A percentile compares a stretch with the other conserved stretches of the same genome.
Evolutionary conservation across 768 basidiomycete genomes (phyloP).

Genomic region (Chalciporus pseudorubinellus): DNA sequence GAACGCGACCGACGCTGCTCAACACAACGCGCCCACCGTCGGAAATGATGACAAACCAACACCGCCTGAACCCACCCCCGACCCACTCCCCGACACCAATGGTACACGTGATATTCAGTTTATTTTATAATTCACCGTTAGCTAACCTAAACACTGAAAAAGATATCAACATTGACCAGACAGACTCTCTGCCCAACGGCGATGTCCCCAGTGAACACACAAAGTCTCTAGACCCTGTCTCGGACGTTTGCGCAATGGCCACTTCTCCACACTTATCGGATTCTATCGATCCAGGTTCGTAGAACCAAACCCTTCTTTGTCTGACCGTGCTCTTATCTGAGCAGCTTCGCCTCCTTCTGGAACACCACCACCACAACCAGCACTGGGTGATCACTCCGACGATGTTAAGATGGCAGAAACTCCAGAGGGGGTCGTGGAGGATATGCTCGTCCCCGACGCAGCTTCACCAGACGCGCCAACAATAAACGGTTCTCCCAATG

Average conservation of each 20-base stretch:
- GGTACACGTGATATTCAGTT: conserved; percentile 40
- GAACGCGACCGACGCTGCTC: conserved; percentile 46
- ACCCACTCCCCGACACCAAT: conserved; percentile 29
- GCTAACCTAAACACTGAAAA: conserved; percentile 38
- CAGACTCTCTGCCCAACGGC: conserved; percentile 57
- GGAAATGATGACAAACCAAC: conserved; percentile 30
- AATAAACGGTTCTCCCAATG: conserved; percentile 15
- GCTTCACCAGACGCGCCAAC: conserved; percentile 10
- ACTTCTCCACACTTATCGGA: conserved; percentile 35
- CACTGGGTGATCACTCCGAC: conserved; percentile 43
- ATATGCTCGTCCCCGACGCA: conserved; percentile 9
- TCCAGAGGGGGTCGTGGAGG: conserved; percentile 18
- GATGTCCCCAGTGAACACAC: conserved; percentile 62
- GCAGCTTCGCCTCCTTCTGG: conserved; percentile 45
- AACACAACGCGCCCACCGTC: conserved; percentile 30
- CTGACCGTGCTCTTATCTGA: conserved; percentile 28
- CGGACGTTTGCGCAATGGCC: conserved; percentile 35
- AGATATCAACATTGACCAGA: conserved; percentile 21
- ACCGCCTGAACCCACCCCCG: conserved; percentile 16
- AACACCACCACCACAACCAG: conserved; percentile 46
- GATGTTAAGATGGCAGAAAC: conserved; percentile 57
- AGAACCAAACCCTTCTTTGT: conserved; percentile 13
- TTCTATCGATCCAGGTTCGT: conserved; percentile 53
- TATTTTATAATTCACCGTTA: conserved; percentile 30
- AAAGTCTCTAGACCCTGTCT: conserved; percentile 42